Evolutionary conservation across 176 grass and related monocot genomes (phyloP).

Genomic region (Echinochloa phyllopogon): DNA sequence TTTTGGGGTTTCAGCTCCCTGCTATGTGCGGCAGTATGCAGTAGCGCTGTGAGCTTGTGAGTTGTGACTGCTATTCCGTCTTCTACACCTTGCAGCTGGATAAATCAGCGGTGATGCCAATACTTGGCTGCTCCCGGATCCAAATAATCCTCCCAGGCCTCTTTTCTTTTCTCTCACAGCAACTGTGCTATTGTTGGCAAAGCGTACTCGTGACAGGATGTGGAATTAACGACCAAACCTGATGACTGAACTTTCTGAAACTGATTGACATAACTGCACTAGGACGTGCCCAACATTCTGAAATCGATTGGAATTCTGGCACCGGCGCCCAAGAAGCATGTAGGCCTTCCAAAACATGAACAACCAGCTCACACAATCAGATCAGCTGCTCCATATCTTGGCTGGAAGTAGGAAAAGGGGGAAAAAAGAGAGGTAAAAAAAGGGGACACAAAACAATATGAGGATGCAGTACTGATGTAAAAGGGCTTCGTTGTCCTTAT

Average conservation of each 20-base stretch:
- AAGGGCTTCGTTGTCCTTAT: conserved; percentile 28
- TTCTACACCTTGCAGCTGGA: background rate
- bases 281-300: background rate
- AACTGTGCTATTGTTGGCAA: background rate
- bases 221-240: background rate
- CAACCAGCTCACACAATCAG: background rate
- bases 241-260: background rate
- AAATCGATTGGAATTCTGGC: background rate
- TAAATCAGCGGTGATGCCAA: background rate
- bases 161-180: background rate
- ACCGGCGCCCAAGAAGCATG: background rate
- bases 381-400: background rate
- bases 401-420: background rate
- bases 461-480: background rate
- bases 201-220: background rate
- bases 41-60: background rate
- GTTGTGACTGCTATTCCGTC: background rate
- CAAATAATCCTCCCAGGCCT: background rate
- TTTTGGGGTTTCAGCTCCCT: background rate
- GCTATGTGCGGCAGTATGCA: background rate
- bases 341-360: background rate
- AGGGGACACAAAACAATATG: background rate
- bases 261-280: background rate
- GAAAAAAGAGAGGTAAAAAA: background rate
- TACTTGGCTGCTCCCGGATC: background rate